Base-by-base conservation (phyloP, 2,329 filamentous ascomycete genomes). In the Endothia cerciana region DNA sequence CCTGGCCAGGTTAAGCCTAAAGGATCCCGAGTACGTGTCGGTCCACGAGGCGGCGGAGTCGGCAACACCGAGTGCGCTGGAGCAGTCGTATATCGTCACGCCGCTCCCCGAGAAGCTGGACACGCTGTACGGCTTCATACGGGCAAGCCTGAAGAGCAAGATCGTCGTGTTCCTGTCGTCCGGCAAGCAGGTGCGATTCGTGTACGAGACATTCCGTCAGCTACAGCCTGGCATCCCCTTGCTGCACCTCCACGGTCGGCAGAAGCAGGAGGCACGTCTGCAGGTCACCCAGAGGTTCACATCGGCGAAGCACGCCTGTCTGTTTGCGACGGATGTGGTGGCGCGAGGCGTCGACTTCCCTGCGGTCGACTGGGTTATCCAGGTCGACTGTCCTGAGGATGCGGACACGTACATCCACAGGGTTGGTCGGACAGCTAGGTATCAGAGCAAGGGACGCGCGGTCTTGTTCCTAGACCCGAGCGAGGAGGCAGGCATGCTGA, bases 311-410 rank as follows among this genome's bases (percentile, higher is more conserved):
- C 85, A 92, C 65, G 90, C 92, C 0, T 97, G 95, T 74, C 84
- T 99, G 0, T 97, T 99, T 75, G 93, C 95, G 1, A 99, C 95
- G 0, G 95, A 99, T 74, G 93, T 99, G 6, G 93, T 96, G 4
- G 95, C 95, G 0, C 87, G 95, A 77, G 95, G 95, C 69, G 86
- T 99, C 15, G 95, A 99, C 77, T 98, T 99, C 74, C 95, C 95
- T 0, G 90, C 93, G 3, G 95, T 99, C 0, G 95, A 99, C 76
- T 99, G 95, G 91, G 95, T 99, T 5, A 93, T 99, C n/a, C 95
- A 99, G 75, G 85, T 92, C n/a, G 95, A 99, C 76, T 97, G 92
- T 71, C 95, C 95, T 0, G 95, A 99, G 77, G 94, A 99, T 76
- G 91, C 92, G 4, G 95, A 98, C 73, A 99, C 95, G 0, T 99